A percentile compares a stretch with the other conserved stretches of the same genome.
These are phyloP conservation scores for Tylopilus rubrobrunneus DNA, from an alignment of 768 basidiomycete genomes.

Conservation along the genomic window DNA sequence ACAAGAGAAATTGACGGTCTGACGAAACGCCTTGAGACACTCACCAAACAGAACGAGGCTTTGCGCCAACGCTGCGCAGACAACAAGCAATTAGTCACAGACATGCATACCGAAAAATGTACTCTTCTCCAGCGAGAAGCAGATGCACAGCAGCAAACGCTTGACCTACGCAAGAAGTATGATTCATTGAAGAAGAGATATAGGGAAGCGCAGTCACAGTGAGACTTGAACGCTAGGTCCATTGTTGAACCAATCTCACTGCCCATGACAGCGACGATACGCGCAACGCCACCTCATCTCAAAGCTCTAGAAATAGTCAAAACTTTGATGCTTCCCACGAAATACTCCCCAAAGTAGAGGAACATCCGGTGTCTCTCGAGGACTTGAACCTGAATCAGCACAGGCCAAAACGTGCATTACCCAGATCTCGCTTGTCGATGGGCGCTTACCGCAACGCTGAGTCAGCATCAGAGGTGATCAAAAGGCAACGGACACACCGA, in stretches of 20 bases:
- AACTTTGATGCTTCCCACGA: slow-evolving; percentile 9
- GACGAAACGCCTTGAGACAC: slow-evolving; percentile 35
- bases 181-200: slow-evolving; percentile 28
- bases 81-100: slow-evolving; percentile 33
- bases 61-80: slow-evolving; percentile 44
- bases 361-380: slow-evolving; percentile 13
- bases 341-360: slow-evolving; percentile 22
- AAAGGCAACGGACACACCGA: slow-evolving; percentile 25
- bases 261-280: slow-evolving; percentile 5
- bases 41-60: slow-evolving; percentile 39
- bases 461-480: slow-evolving; percentile 4
- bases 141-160: slow-evolving; percentile 37
- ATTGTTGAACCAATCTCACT: not conserved
- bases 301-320: slow-evolving; percentile 8
- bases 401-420: slow-evolving; percentile 29
- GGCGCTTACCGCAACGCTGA: slow-evolving; percentile 4
- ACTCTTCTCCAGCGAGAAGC: slow-evolving; percentile 28
- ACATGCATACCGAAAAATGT: slow-evolving; percentile 31
- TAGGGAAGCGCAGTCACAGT: slow-evolving; percentile 13
- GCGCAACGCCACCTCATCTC: not conserved
- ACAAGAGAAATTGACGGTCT: slow-evolving; percentile 35
- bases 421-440: slow-evolving; percentile 17
- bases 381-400: slow-evolving; percentile 1
- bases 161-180: slow-evolving; percentile 36
- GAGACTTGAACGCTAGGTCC: not conserved